Evolutionary conservation across 139 green algal genomes (phyloP).

Genomic region (Chlamydomonas sphaeroides): DNA sequence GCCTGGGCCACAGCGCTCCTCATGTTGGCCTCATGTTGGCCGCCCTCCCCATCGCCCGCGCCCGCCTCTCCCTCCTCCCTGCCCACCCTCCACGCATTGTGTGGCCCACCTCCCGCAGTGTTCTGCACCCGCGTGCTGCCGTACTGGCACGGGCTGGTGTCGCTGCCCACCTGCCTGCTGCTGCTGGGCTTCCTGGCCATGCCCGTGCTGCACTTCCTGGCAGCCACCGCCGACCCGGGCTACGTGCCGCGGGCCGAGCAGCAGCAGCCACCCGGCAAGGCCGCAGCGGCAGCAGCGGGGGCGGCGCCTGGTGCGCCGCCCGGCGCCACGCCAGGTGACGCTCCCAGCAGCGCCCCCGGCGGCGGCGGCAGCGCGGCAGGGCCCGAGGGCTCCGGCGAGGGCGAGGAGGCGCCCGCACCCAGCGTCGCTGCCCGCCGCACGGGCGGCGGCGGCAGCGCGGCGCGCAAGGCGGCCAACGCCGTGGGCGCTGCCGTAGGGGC

Average conservation of each 20-base stretch:
- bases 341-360: no score
- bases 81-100: no score
- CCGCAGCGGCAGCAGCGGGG: background rate
- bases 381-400: no score
- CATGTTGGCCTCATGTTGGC: no score
- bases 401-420: no score
- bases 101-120: background rate
- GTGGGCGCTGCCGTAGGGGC: background rate
- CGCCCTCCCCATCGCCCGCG: no score
- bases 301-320: background rate
- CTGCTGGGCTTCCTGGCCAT: constrained; percentile 2
- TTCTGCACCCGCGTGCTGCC: constrained; percentile 36
- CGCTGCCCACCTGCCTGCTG: background rate
- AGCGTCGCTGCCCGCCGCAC: no score
- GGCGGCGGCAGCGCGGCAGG: no score
- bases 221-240: constrained; percentile 34
- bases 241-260: background rate
- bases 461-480: no score
- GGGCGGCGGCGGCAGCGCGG: background rate
- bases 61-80: no score
- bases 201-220: constrained; percentile 23
- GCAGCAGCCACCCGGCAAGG: background rate
- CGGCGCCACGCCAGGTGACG: background rate
- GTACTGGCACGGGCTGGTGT: constrained; percentile 15
- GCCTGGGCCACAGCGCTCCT: no score